phyloP scores from a whole-genome alignment of 2,329 filamentous ascomycete species.

The Paraphoma chrysanthemicola region DNA sequence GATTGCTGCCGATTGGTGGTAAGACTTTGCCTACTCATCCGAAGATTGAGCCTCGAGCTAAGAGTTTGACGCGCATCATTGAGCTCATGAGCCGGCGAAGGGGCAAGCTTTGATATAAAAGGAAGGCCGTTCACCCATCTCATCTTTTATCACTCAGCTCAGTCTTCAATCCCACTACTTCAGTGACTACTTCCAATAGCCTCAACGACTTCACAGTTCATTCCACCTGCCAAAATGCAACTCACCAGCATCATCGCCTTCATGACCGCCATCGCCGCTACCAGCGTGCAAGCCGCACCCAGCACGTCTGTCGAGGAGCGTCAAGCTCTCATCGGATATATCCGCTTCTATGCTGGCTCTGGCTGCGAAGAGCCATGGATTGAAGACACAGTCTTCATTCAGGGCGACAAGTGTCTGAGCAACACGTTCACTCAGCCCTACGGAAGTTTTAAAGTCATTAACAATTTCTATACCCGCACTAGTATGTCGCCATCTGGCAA shows the following conservation, averaged over 20 bases:
- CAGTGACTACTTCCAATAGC: background rate
- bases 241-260: constrained; percentile 6
- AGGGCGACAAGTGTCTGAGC: background rate
- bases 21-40: background rate
- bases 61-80: background rate
- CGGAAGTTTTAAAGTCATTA: background rate
- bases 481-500: background rate
- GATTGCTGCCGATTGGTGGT: constrained; percentile 1
- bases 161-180: background rate
- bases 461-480: background rate
- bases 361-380: constrained; percentile 8
- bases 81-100: too few species aligned
- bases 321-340: constrained; percentile 1
- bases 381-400: constrained; percentile 8
- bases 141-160: background rate
- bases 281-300: background rate
- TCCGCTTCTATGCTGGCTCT: constrained; percentile 6
- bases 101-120: background rate
- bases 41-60: background rate
- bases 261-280: constrained; percentile 1
- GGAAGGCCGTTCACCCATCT: background rate
- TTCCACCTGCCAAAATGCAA: constrained; percentile 1
- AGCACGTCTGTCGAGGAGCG: background rate
- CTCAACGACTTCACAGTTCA: background rate
- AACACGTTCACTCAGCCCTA: constrained; percentile 2